Evolutionary conservation across 1,284 basidiomycete genomes (phyloP), one percentile per base, ranked within the genome.

Genomic region (Cutaneotrichosporon daszewskae): DNA sequence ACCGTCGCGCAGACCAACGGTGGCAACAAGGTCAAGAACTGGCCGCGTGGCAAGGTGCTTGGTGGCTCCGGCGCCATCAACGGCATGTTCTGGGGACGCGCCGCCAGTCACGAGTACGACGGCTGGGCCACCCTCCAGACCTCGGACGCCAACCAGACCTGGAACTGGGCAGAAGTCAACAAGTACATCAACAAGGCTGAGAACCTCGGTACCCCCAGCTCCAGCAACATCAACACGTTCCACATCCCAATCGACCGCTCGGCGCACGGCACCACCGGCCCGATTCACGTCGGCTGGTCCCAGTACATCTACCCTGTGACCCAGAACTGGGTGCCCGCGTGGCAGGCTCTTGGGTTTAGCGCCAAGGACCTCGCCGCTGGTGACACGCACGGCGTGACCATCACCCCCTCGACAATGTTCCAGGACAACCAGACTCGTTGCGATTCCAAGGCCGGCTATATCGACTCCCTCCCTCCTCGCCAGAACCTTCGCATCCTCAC

Each of bases 41-140:
- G 81, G 81, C 78, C 81, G 0, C 73, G 82, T 47, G 79, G 79
- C 14, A 79, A 85, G 73, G 74, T 82, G 20, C 76, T 86, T 18
- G 84, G 84, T 40, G 84, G 85, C 16, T 83, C 66, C 13, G 62
- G 78, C 28, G 81, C 83, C 6, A 75, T 84, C 47, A 86, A 86
- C 68, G 84, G 82, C 43, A 74, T 84, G 69, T 86, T 84, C 69
- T 74, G 78, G 68, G 57, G 69, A 28, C 49, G 68, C 43, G 70
- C 60, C 2, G 59, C 59, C 34, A 47, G 48, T 24, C 50, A 54
- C 17, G 73, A 75, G 45, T 73, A 74, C 43, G 69, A 75, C 45
- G 69, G 69, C 36, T 75, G 72, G 72, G 67, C 43, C 49, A 17
- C 39, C n/a, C 58, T 70, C 32, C 70, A 71, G 49, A 60, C 67